Conservation (phyloP, 1,139 yeast species). For the Wickerhamiella pararugosa region DNA sequence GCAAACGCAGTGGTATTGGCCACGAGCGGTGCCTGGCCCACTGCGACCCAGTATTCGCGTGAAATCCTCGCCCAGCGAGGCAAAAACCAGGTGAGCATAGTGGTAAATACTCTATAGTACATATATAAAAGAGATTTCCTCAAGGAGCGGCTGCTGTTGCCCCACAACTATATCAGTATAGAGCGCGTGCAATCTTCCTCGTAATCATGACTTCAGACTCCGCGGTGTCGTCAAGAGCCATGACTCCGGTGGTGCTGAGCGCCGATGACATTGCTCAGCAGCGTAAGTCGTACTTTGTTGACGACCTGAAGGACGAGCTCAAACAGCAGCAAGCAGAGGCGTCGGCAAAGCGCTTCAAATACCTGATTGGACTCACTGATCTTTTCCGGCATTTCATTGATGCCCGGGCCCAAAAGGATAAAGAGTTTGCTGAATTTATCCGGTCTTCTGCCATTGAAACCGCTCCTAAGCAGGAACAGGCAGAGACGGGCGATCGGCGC, state of each 20-base stretch:
- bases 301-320: constrained; percentile 17
- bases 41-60: too few relatives aligned
- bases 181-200: background rate
- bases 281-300: constrained; percentile 20
- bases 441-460: constrained; percentile 35
- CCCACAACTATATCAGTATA: too few relatives aligned
- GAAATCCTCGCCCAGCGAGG: too few relatives aligned
- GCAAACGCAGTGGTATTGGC: too few relatives aligned
- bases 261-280: constrained; percentile 18
- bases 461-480: constrained; percentile 9
- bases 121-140: too few relatives aligned
- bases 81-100: too few relatives aligned
- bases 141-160: too few relatives aligned
- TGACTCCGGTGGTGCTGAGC: constrained; percentile 16
- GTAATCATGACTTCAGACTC: background rate
- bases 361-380: constrained; percentile 70
- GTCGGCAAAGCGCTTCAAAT: constrained; percentile 47
- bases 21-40: too few relatives aligned
- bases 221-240: constrained; percentile 2
- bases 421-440: constrained; percentile 45
- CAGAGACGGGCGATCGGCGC: constrained; percentile 16
- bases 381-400: constrained; percentile 84
- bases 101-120: too few relatives aligned
- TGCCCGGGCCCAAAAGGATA: constrained; percentile 62
- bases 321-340: constrained; percentile 15